Base-by-base conservation (phyloP, 2,329 filamentous ascomycete genomes). In the Metarhizium guizhouense region DNA sequence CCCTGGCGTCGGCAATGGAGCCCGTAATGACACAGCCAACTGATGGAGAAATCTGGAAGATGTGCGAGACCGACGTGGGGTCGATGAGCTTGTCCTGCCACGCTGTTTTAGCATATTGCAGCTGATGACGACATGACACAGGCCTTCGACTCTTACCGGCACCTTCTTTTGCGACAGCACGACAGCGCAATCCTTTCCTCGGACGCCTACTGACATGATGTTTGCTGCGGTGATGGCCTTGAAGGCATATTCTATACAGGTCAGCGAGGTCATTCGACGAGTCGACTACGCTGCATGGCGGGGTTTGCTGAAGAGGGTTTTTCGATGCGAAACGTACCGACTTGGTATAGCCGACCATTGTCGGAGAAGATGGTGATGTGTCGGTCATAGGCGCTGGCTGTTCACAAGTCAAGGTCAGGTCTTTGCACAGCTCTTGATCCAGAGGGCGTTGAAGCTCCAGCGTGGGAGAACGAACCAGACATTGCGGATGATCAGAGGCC, bases 361-460 rank as follows among this genome's bases (percentile, higher is more conserved):
- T 99, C 94, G 60, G 94, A 96, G 80, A 99, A 99, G 81, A 99
- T 97, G 72, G 94, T 99, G 69, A 99, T 99, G 77, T 99, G 94
- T 80, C 94, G 85, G 77, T 99, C 94, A 77, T 95, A 97, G 70
- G 90, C 92, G 75, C 89, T 87, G 76, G 70, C 70, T 72, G 56
- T 53, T 11, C 56, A 57, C 51, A 56, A 57, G 63, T 18, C 8
- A 29, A 54, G 51, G 63, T 71, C 66, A 71, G 67, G 10, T 36
- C 43, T 42, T 14, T 16, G 25, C 30, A 13, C 40, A 32, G 14
- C 29, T 51, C 48, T 18, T 25, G n/a, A 13, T 42, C 4, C 3
- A 14, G 34, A 47, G 47, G 16, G 20, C 36, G 30, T 25, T 30
- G 18, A 18, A 49, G 43, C 52, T 52, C 10, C 45, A 6, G 42